A percentile compares a stretch with the other conserved stretches of the same genome.
phyloP scores from a whole-genome alignment of 192 early-diverging fungal genomes.

The Coemansia sp. region DNA sequence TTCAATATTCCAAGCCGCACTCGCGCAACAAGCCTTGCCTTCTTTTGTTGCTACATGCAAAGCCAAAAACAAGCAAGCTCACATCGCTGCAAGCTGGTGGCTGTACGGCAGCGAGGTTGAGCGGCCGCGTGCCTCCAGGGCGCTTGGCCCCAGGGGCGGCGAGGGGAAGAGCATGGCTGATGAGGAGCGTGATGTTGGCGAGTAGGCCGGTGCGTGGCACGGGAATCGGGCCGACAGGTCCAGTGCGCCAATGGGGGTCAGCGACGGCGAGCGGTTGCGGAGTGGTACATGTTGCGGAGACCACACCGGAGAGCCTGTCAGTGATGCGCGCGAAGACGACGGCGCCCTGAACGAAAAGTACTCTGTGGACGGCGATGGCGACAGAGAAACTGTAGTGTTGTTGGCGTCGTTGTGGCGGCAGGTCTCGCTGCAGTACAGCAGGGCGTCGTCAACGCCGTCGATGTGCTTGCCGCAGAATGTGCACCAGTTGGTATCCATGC shows the following conservation, averaged over 20 bases:
- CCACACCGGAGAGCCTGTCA: slow-evolving; percentile 25
- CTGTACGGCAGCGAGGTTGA: slow-evolving; percentile 41
- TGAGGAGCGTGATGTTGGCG: slow-evolving; percentile 27
- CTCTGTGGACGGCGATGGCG: slow-evolving; percentile 26
- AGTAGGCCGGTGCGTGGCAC: slow-evolving; percentile 51
- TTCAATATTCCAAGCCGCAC: no score
- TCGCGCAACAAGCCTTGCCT: no score
- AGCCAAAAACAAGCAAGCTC: neutral
- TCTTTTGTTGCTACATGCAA: no score
- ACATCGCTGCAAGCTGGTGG: slow-evolving; percentile 48
- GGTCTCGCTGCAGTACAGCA: slow-evolving; percentile 45
- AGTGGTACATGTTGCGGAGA: slow-evolving; percentile 15
- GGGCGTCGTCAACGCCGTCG: slow-evolving; percentile 42
- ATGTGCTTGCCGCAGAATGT: slow-evolving; percentile 54
- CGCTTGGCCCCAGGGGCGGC: slow-evolving; percentile 41
- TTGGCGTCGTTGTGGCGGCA: slow-evolving; percentile 34
- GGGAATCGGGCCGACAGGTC: slow-evolving; percentile 43
- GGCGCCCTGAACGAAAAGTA: slow-evolving; percentile 33
- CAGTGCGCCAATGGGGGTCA: slow-evolving; percentile 45
- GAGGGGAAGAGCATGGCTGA: slow-evolving; percentile 24
- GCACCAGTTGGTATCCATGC: slow-evolving; percentile 55
- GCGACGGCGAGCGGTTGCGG: slow-evolving; percentile 49
- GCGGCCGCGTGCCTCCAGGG: slow-evolving; percentile 30
- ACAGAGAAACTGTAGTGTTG: neutral
- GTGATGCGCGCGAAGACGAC: slow-evolving; percentile 17